Evolutionary conservation across 2,329 filamentous ascomycete genomes (phyloP), one percentile per base, ranked within the genome.

Genomic region (Paramyrothecium roridum): DNA sequence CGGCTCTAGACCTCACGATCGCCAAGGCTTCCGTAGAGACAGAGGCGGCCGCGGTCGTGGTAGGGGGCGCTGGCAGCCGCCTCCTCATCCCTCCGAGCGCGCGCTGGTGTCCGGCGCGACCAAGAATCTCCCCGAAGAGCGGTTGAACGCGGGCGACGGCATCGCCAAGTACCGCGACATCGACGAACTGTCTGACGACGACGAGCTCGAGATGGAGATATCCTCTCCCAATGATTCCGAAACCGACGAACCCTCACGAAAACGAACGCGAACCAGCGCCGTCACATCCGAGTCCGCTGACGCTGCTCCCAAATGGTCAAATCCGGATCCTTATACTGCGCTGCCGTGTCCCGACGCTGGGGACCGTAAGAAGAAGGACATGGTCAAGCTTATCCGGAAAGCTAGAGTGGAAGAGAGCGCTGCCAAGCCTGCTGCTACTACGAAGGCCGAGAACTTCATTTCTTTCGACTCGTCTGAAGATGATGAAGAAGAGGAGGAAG

Each of bases 261-360:
- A 75, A 53, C 65, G 59, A 55, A 64, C 61, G 60, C 67, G 65
- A 59, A 71, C 48, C 4, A 52, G 64, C 11, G 62, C 61, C 2
- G 58, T 68, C 4, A 59, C 19, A 16, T 21, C 65, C 17, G 69
- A 69, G 10, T 67, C 74, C n/a, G 66, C 71, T 21, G 76, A 78
- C 54, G 73, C 76, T 16, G 72, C 69, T 6, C 91, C 92, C 3
- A 92, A 89, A 70, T 98, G 93, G 93, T 96, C 92, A 4, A 98
- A 98, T 63, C 93, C 93, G 3, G 93, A 98, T 69, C 92, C 93
- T 0, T 97, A 98, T 72, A 96, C 91, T 7, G 89, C 85, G 2
- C 78, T 96, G 11, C 93, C 93, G 10, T 92, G 91, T 8, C 84
- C 87, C 0, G 89, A 93, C 60, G 88, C 92, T 54, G 79, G 77